phyloP scores from a whole-genome alignment of 805 yeast species.

The Yarrowia sp. region DNA sequence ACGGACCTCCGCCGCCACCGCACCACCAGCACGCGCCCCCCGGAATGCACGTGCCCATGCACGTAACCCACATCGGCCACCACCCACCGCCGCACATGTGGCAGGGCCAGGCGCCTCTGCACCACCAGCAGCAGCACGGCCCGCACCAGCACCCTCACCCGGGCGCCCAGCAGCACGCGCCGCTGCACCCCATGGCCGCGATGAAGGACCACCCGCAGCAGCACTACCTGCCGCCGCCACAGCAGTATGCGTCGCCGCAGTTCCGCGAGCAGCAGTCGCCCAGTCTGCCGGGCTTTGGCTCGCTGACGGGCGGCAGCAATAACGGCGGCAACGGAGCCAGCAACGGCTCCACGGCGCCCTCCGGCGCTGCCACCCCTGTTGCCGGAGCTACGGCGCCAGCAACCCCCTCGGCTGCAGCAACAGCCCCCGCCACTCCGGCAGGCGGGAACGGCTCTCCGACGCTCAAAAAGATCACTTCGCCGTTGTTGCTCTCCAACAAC shows the following conservation, averaged over 20 bases:
- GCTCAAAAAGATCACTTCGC: constrained; percentile 26
- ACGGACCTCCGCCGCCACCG: neutral
- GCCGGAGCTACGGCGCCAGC: neutral
- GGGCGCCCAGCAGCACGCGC: neutral
- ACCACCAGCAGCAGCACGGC: neutral
- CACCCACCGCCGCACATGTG: constrained; percentile 18
- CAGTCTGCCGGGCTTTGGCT: neutral
- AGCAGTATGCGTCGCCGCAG: constrained; percentile 19
- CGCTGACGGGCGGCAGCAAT: neutral
- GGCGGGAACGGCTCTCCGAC: neutral
- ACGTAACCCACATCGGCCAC: constrained; percentile 25
- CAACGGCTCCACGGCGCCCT: neutral
- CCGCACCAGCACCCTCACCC: neutral
- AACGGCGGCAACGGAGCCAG: neutral
- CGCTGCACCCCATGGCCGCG: constrained; percentile 20
- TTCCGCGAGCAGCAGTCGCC: constrained; percentile 1
- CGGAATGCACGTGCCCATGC: constrained; percentile 18
- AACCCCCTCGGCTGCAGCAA: neutral
- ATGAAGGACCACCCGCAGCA: constrained; percentile 13
- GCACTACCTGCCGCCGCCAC: constrained; percentile 20
- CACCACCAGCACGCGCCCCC: neutral
- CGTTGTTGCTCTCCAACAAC: constrained; percentile 24
- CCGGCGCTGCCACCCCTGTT: neutral
- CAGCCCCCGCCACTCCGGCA: constrained; percentile 10
- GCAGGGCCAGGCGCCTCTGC: neutral